These are phyloP conservation scores for Cyberlindnera euphorbiae DNA, from an alignment of 805 yeast genomes.

Conservation along the genomic window DNA sequence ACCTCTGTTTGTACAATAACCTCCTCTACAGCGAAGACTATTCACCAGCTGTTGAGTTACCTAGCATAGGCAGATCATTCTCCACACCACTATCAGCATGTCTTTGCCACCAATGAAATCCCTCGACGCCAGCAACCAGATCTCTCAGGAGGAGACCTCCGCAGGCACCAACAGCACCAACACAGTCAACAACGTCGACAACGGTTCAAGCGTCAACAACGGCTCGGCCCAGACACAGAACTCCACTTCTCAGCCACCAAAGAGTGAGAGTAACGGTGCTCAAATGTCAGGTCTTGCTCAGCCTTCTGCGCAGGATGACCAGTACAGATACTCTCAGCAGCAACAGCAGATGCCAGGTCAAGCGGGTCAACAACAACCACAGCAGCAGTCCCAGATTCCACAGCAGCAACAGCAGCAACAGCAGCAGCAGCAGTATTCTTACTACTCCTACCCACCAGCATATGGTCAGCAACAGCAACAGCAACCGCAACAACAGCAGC, in stretches of 20 bases:
- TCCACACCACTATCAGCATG: constrained; percentile 4
- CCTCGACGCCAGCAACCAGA: constrained; percentile 9
- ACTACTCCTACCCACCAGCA: constrained; percentile 6
- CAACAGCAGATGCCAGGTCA: constrained; percentile 5
- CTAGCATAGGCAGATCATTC: too few species aligned
- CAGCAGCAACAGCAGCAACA: constrained; percentile 1
- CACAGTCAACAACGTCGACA: constrained; percentile 9
- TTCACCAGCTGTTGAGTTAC: too few species aligned
- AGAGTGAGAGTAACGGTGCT: constrained; percentile 5
- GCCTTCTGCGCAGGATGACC: constrained; percentile 9
- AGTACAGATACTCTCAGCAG: constrained; percentile 13
- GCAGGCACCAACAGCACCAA: constrained; percentile 5
- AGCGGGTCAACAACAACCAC: constrained; percentile 2
- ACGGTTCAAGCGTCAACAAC: constrained; percentile 1
- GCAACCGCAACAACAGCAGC: constrained; percentile 8
- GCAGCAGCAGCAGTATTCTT: constrained; percentile 4
- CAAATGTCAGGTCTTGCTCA: constrained; percentile 5
- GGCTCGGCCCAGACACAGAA: constrained; percentile 1
- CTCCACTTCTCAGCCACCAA: constrained; percentile 2
- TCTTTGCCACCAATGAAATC: constrained; percentile 18
- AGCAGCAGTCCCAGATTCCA: constrained; percentile 5
- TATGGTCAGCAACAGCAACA: constrained; percentile 8
- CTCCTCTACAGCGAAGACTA: too few species aligned
- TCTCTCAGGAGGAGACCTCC: constrained; percentile 10
- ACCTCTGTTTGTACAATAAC: too few species aligned